These are phyloP conservation scores for Vitis hybrid DNA, from an alignment of 177 flowering plant genomes.

Conservation along the genomic window DNA sequence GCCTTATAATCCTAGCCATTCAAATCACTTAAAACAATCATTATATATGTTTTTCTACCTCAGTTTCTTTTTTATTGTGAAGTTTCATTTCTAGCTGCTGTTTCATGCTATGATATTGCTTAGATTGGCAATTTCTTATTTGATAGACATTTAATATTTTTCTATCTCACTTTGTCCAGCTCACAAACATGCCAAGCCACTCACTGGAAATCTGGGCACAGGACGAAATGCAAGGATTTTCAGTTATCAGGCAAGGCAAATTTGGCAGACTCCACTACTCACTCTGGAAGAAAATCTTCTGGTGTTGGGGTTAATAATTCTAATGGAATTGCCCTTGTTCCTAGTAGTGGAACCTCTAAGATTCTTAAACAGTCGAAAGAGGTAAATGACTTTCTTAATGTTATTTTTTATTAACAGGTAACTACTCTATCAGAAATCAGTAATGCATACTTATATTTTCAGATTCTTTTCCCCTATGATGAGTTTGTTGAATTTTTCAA, in stretches of 20 bases:
- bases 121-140: background rate
- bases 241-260: conserved; percentile 14
- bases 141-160: background rate
- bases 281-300: conserved; percentile 21
- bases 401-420: background rate
- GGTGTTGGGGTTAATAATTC: conserved; percentile 14
- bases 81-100: background rate
- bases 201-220: conserved; percentile 82
- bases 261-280: conserved; percentile 11
- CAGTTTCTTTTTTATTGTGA: background rate
- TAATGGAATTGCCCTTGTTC: conserved; percentile 31
- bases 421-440: background rate
- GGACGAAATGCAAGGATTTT: conserved; percentile 48
- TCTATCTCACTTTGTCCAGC: conserved; percentile 34
- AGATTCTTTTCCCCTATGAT: conserved; percentile 91
- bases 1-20: too few species aligned
- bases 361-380: conserved; percentile 40
- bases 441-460: conserved; percentile 18
- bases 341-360: conserved; percentile 36
- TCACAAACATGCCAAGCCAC: conserved; percentile 61
- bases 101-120: background rate
- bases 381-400: conserved; percentile 33
- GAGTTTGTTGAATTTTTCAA: conserved; percentile 76
- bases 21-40: too few species aligned
- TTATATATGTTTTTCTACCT: too few species aligned